Evolutionary conservation across 2,329 filamentous ascomycete genomes (phyloP), one percentile per base, ranked within the genome.

Genomic region (Pleomassaria siparia): DNA sequence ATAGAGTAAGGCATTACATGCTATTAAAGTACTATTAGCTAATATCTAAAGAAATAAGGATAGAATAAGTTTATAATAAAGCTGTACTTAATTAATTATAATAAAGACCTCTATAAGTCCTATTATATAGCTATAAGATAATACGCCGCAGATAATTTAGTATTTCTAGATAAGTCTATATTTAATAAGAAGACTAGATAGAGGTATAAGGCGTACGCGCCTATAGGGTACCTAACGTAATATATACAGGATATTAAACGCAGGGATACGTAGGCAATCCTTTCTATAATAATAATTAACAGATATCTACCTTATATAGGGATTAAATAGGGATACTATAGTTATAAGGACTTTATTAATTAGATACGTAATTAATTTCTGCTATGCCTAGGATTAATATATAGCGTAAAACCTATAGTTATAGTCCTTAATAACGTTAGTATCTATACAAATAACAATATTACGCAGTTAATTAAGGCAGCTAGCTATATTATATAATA

Each of bases 321-420:
- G n/a, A n/a, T n/a, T n/a, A 39, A 39, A 18, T 8, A 21, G 21
- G 35, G 35, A 6, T 39, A 39, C 13, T 39, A 20, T 39, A 39
- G 21, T 18, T 39, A 39, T 39, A 39, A 39, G 21, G 35, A 39
- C 15, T 39, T 39, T 39, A 21, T 39, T 39, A 39, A 39, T 16
- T 39, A 39, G 35, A 18, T 39, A 4, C 6, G 13, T 4, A 6
- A 39, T 4, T 18, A 21, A 6, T 18, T 39, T 6, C 35, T 39
- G 11, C 18, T 13, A 20, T 20, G 8, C 11, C 35, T 39, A 18
- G 11, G 21, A 7, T 4, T 4, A 16, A 21, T 21, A 6, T 39
- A 39, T 39, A 39, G 35, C 9, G 8, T 4, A 10, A 20, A 21
- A 9, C 16, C 21, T 18, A 4, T 39, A 18, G 35, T 39, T 39